phyloP scores from a whole-genome alignment of 352 stramenopile species.

The Phytophthora hibernalis region DNA sequence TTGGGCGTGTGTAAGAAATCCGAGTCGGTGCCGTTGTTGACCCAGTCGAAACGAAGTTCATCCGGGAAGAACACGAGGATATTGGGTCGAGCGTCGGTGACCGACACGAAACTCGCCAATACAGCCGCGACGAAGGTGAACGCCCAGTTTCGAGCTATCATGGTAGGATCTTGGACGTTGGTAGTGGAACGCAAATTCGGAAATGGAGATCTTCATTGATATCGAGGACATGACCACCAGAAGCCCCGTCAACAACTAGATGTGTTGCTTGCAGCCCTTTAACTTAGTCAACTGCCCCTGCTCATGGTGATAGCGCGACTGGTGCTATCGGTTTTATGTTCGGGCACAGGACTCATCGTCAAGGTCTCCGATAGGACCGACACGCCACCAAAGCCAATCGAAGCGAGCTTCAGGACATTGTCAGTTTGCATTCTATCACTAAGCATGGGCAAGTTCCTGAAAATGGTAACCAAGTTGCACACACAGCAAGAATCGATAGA shows the following conservation, averaged over 20 bases:
- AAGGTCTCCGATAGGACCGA: conserved; percentile 12
- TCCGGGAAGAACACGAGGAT: conserved; percentile 49
- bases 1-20: conserved; percentile 44
- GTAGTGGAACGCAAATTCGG: conserved; percentile 12
- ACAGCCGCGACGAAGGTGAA: neutral
- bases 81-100: conserved; percentile 30
- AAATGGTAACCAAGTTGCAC: neutral
- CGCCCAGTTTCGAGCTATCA: conserved; percentile 11
- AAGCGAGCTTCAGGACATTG: conserved; percentile 16
- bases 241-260: neutral
- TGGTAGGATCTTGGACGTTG: conserved; percentile 1
- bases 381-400: conserved; percentile 16
- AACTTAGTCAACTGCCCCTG: conserved; percentile 2
- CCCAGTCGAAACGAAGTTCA: conserved; percentile 43
- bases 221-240: conserved; percentile 15
- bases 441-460: neutral
- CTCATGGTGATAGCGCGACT: conserved; percentile 8
- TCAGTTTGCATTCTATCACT: conserved; percentile 13
- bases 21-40: conserved; percentile 42
- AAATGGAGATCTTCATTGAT: conserved; percentile 20
- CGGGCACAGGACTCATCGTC: conserved; percentile 1
- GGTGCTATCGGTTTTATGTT: conserved; percentile 20
- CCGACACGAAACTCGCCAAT: neutral
- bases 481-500: conserved; percentile 1
- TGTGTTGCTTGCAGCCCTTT: too few relatives aligned